A percentile compares a stretch with the other conserved stretches of the same genome.
These are phyloP conservation scores for Picochlorum sp. DNA, from an alignment of 139 green algal species.

Conservation along the genomic window DNA sequence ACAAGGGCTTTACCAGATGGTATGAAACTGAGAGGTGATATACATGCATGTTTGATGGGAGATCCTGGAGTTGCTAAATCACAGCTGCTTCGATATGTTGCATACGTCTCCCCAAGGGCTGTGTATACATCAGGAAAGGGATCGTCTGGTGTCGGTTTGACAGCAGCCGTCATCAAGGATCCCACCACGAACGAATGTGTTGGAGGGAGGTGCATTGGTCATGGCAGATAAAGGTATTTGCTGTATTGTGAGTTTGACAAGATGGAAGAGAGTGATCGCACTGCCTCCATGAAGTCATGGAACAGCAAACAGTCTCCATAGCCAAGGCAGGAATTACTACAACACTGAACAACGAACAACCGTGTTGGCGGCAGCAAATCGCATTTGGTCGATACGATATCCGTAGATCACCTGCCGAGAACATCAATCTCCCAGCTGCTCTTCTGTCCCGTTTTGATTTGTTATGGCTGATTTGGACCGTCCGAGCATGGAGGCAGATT, in stretches of 20 bases:
- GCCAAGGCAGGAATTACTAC: constrained; percentile 99
- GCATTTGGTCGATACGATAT: constrained; percentile 92
- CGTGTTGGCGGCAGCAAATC: constrained; percentile 95
- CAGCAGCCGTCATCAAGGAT: constrained; percentile 84
- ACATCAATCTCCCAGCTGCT: constrained; percentile 94
- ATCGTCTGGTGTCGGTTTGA: constrained; percentile 89
- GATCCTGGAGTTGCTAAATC: constrained; percentile 98
- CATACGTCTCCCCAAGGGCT: constrained; percentile 69
- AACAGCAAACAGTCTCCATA: constrained; percentile 98
- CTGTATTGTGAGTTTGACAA: constrained; percentile 99
- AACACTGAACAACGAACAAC: constrained; percentile 95
- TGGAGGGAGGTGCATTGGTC: constrained; percentile 96
- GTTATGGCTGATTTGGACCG: constrained; percentile 97
- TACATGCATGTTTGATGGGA: constrained; percentile 98
- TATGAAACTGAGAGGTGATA: constrained; percentile 93
- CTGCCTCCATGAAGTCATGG: constrained; percentile 97
- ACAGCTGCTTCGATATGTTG: constrained; percentile 86
- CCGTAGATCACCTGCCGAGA: constrained; percentile 79
- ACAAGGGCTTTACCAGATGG: constrained; percentile 73
- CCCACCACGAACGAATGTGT: constrained; percentile 87
- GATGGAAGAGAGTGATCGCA: constrained; percentile 98
- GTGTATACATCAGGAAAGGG: constrained; percentile 98
- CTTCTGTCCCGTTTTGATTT: constrained; percentile 93
- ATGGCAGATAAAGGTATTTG: constrained; percentile 95
- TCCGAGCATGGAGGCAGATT: constrained; percentile 63